phyloP scores from a whole-genome alignment of 345 rosid genomes.

The Aurinia saxatilis region DNA sequence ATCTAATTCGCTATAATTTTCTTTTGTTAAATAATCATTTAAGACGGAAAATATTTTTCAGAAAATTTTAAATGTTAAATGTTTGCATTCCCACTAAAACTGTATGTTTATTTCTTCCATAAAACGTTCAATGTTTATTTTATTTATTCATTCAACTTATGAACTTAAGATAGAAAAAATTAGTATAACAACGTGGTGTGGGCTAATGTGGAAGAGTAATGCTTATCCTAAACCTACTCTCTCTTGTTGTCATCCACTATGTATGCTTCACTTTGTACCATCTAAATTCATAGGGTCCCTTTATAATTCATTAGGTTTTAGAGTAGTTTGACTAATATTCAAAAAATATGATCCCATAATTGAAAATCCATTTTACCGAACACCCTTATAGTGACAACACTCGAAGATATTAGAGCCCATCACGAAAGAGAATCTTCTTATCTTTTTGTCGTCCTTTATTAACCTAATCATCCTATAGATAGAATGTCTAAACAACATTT shows the following conservation, averaged over 20 bases:
- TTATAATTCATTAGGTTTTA: conserved; percentile 10
- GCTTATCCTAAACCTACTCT: conserved; percentile 16
- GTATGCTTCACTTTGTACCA: conserved; percentile 15
- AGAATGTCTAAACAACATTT: conserved; percentile 12
- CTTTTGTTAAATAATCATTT: no score
- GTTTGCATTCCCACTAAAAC: no score
- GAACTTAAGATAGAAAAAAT: neutral
- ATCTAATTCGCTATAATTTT: no score
- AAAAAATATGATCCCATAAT: conserved; percentile 8
- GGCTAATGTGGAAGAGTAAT: conserved; percentile 1
- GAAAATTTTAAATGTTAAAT: no score
- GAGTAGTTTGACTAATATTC: conserved; percentile 22
- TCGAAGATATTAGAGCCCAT: conserved; percentile 16
- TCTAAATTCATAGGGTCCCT: conserved; percentile 23
- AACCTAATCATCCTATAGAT: conserved; percentile 9
- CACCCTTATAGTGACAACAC: conserved; percentile 24
- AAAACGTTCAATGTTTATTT: no score
- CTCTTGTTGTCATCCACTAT: conserved; percentile 25
- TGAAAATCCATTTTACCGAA: conserved; percentile 31
- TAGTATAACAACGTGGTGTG: conserved; percentile 1
- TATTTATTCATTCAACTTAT: no score
- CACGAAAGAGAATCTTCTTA: conserved; percentile 24
- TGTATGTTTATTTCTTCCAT: no score
- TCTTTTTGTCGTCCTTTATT: conserved; percentile 22
- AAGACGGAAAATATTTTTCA: no score